Evolutionary conservation across 2,329 filamentous ascomycete species (phyloP).

Genomic region (Amphichorda felina): DNA sequence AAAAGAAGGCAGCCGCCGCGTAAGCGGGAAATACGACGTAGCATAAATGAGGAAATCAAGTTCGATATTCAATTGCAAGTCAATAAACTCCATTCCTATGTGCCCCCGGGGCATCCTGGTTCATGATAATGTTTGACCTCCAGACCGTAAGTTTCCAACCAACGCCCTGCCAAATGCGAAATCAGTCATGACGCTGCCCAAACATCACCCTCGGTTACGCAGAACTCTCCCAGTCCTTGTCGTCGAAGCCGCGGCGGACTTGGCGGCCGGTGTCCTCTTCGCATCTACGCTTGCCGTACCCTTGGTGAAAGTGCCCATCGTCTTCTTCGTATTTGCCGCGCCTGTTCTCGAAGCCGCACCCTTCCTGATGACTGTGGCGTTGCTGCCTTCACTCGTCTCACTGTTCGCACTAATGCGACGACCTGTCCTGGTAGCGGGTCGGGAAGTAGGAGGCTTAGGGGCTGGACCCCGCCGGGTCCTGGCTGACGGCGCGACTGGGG

Average conservation of each 20-base stretch:
- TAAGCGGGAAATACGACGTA: too few species aligned
- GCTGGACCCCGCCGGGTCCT: conserved; percentile 21
- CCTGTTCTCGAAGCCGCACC: conserved; percentile 22
- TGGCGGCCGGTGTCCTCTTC: conserved; percentile 35
- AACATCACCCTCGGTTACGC: conserved; percentile 33
- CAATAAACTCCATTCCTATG: not conserved
- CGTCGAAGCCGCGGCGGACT: conserved; percentile 25
- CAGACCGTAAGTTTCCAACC: conserved; percentile 1
- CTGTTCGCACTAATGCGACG: conserved; percentile 47
- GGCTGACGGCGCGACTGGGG: conserved; percentile 16
- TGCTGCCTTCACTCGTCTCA: conserved; percentile 52
- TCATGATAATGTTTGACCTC: not conserved
- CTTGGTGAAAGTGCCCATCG: conserved; percentile 39
- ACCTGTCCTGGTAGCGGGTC: conserved; percentile 32
- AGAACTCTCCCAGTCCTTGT: conserved; percentile 39
- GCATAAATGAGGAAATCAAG: too few species aligned
- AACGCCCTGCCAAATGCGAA: conserved; percentile 1
- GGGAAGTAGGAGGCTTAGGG: conserved; percentile 20
- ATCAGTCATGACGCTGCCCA: not conserved
- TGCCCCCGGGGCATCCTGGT: not conserved
- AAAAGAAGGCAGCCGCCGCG: conserved; percentile 39
- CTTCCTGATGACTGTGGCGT: conserved; percentile 52
- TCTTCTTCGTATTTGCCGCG: conserved; percentile 31
- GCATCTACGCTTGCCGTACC: conserved; percentile 32
- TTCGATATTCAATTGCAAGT: not conserved